Base-by-base conservation (phyloP, 2,329 filamentous ascomycete genomes). In the Venturia effusa region DNA sequence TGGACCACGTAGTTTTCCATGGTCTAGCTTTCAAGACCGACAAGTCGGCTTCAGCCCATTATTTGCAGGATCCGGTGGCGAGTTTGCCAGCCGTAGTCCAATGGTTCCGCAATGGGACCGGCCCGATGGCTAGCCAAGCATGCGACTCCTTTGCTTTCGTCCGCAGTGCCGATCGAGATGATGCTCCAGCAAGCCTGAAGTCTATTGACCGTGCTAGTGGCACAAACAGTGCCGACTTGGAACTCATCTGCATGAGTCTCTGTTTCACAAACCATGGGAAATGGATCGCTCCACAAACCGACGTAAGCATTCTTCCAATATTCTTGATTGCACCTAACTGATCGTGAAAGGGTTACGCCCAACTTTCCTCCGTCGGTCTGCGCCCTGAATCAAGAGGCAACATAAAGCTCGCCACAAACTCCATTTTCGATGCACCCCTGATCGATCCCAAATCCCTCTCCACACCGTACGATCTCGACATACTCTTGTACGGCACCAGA, bases 331-430 rank as follows among this genome's bases (percentile, higher is more conserved):
- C 17, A 27, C 8, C 51, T 34, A 7, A 13, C 51, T n/a, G n/a
- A 34, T 10, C 7, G n/a, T 8, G n/a, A 24, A 8, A 39, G 30
- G 51, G 51, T 2, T 55, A 55, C 34, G 61, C 32, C 7, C 32
- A 40, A 37, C 48, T 63, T 4, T 59, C 48, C 4, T 24, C 51
- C 13, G 61, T 59, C 48, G 15, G 13, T 30, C 34, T 63, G 10
- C 61, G 61, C 22, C 61, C 61, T 4, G 81, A 85, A 70, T 78
- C 76, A 27, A 72, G 73, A 48, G 84, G 84, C 17, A 75, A 77
- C 34, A 78, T 84, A 0, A 79, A 73, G 0, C 76, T 88, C 3
- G 77, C 80, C 57, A 85, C 83, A 0, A 70, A 80, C 0, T 76
- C 85, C 65, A 80, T 83, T 0, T 68, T 72, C 1, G 78, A 76